A percentile compares a stretch with the other conserved stretches of the same genome.
Conservation (phyloP, 441 rosid species). For the Pelargonium citronellum region DNA sequence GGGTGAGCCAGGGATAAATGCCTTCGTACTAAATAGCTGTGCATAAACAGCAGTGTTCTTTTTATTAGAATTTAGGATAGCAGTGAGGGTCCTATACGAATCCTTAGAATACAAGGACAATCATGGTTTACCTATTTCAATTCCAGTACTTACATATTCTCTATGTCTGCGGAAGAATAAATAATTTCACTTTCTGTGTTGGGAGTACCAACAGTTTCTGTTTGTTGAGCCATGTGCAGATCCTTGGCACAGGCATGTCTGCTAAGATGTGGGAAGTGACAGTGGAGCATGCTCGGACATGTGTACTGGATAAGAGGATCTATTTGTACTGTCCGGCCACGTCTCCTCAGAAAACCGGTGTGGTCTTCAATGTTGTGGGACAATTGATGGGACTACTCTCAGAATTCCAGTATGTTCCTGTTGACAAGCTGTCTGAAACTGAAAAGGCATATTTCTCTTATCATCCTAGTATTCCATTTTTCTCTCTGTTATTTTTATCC, state of each 20-base stretch:
- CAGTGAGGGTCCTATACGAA: background rate
- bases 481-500: conserved; percentile 5
- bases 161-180: background rate
- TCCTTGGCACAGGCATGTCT: conserved; percentile 97
- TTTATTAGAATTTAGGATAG: background rate
- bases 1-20: background rate
- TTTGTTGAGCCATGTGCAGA: conserved; percentile 35
- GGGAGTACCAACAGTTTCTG: background rate
- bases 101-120: background rate
- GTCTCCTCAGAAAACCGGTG: conserved; percentile 62
- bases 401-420: conserved; percentile 52
- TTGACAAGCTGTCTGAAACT: conserved; percentile 62
- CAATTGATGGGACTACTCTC: conserved; percentile 67
- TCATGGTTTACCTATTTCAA: too few relatives aligned
- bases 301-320: conserved; percentile 62
- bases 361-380: conserved; percentile 82
- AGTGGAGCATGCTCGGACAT: conserved; percentile 77
- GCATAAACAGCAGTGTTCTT: background rate
- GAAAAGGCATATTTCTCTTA: conserved; percentile 56
- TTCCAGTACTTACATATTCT: too few relatives aligned
- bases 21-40: background rate
- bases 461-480: conserved; percentile 8
- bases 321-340: conserved; percentile 50
- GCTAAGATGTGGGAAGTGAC: conserved; percentile 98
- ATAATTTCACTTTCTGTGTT: background rate